A percentile compares a stretch with the other conserved stretches of the same genome.
These are phyloP conservation scores for Boletus huronensis DNA, from an alignment of 768 basidiomycete species.

Conservation along the genomic window DNA sequence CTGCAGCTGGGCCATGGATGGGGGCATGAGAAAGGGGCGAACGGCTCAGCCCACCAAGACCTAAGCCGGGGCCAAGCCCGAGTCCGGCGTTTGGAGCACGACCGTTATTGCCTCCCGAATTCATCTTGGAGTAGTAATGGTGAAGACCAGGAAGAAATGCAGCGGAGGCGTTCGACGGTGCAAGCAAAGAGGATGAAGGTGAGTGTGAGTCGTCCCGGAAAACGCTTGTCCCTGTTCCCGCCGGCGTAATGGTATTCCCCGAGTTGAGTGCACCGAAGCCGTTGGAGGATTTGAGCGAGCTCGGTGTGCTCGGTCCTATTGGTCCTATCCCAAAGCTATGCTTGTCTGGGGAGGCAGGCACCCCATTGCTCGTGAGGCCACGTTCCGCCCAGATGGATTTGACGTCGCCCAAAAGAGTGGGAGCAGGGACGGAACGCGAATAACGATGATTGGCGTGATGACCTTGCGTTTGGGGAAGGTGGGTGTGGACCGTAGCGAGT, in stretches of 20 bases:
- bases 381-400: constrained; percentile 79
- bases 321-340: constrained; percentile 20
- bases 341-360: constrained; percentile 39
- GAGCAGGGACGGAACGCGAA: constrained; percentile 78
- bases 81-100: constrained; percentile 27
- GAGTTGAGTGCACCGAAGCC: constrained; percentile 31
- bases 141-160: constrained; percentile 77
- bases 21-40: constrained; percentile 30
- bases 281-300: constrained; percentile 48
- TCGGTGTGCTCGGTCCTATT: constrained; percentile 43
- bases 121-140: constrained; percentile 58
- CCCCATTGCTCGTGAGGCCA: constrained; percentile 28
- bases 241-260: constrained; percentile 7
- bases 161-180: constrained; percentile 76
- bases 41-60: constrained; percentile 26
- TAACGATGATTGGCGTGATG: constrained; percentile 55
- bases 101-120: constrained; percentile 27
- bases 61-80: constrained; percentile 20
- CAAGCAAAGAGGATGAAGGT: constrained; percentile 36
- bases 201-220: constrained; percentile 36
- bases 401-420: constrained; percentile 70
- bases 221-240: constrained; percentile 18
- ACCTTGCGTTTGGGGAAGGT: constrained; percentile 15
- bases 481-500: constrained; percentile 10
- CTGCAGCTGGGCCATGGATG: constrained; percentile 24